Evolutionary conservation across 345 rosid genomes (phyloP).

Genomic region (Sisymbrium altissimum): DNA sequence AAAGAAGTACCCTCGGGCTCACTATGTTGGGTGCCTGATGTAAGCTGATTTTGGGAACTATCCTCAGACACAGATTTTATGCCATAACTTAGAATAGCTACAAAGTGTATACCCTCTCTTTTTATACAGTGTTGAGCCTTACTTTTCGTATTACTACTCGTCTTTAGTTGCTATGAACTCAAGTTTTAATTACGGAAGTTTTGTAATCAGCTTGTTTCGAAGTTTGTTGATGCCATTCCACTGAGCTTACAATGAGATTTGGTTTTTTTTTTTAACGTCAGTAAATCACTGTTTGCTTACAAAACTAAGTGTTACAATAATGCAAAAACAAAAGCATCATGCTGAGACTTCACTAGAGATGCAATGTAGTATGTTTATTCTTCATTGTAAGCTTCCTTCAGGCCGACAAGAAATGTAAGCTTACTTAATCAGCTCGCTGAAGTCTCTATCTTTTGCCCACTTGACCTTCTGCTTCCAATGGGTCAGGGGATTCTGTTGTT

Average conservation of each 20-base stretch:
- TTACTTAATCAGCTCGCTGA: not conserved
- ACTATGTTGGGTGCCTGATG: slow-evolving; percentile 85
- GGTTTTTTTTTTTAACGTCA: not conserved
- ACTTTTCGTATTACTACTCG: not conserved
- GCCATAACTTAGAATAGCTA: slow-evolving; percentile 23
- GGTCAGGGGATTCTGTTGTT: slow-evolving; percentile 2
- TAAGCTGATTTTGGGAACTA: slow-evolving; percentile 34
- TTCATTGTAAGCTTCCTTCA: slow-evolving; percentile 3
- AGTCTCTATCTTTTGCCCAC: not conserved
- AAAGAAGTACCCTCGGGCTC: slow-evolving; percentile 60
- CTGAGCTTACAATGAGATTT: not conserved
- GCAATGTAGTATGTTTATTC: not conserved
- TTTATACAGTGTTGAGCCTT: not conserved
- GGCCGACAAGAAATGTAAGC: not conserved
- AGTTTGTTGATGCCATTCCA: too few relatives aligned
- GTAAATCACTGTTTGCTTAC: not conserved
- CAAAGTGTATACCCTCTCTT: too few relatives aligned
- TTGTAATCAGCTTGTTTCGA: too few relatives aligned
- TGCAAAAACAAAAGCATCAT: not conserved
- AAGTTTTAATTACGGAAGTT: not conserved
- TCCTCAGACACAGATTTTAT: too few relatives aligned
- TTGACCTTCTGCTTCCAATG: slow-evolving; percentile 19
- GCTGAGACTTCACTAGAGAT: not conserved
- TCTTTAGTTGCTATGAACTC: slow-evolving; percentile 4
- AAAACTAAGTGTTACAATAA: slow-evolving; percentile 22